These are phyloP conservation scores for Phytophthora agathidicida DNA, from an alignment of 352 stramenopile genomes.

Conservation along the genomic window DNA sequence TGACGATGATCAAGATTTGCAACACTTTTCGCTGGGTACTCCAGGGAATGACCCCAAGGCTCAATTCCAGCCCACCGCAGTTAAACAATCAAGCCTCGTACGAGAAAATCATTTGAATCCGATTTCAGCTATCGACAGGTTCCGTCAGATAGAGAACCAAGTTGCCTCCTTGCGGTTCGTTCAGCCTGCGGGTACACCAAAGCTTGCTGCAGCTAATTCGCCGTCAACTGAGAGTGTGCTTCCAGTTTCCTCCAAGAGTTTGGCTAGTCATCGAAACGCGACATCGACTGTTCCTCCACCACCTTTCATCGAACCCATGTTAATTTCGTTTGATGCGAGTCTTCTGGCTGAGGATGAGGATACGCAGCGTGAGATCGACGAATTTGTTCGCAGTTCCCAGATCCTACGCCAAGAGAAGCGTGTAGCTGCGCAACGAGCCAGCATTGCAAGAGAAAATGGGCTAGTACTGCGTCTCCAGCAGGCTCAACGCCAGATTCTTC, in stretches of 20 bases:
- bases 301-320: constrained; percentile 18
- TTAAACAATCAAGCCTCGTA: neutral
- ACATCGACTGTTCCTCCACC: neutral
- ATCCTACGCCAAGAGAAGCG: constrained; percentile 39
- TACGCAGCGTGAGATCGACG: constrained; percentile 50
- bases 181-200: constrained; percentile 9
- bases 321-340: constrained; percentile 29
- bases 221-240: constrained; percentile 16
- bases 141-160: constrained; percentile 43
- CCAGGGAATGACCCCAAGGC: neutral
- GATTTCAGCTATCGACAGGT: constrained; percentile 30
- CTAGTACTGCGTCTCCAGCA: constrained; percentile 72
- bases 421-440: constrained; percentile 33
- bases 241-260: constrained; percentile 15
- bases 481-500: constrained; percentile 70
- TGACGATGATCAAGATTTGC: constrained; percentile 36
- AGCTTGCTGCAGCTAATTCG: constrained; percentile 1
- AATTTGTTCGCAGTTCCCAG: constrained; percentile 54
- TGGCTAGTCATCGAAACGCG: neutral
- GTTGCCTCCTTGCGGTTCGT: constrained; percentile 42
- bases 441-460: constrained; percentile 58
- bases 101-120: neutral
- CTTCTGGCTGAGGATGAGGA: constrained; percentile 51
- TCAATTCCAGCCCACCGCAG: neutral
- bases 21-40: constrained; percentile 33